phyloP scores from a whole-genome alignment of 2,329 filamentous ascomycete species.

The Tolypocladium pustulatum region DNA sequence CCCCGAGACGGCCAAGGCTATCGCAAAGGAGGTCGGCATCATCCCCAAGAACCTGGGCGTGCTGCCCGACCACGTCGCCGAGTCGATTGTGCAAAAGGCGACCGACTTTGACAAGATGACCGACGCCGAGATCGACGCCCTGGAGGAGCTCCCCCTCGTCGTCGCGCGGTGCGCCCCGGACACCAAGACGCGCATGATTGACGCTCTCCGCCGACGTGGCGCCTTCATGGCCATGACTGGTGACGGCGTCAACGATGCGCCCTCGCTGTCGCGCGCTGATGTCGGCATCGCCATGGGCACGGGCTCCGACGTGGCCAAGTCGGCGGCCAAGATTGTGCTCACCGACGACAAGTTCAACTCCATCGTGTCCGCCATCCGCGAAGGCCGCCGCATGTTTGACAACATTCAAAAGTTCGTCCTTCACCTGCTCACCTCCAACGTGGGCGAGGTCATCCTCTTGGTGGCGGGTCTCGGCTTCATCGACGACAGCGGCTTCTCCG shows the following conservation, averaged over 20 bases:
- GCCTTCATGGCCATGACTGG: constrained; percentile 81
- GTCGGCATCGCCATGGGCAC: constrained; percentile 89
- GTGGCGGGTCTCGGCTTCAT: constrained; percentile 77
- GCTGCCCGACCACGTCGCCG: constrained; percentile 51
- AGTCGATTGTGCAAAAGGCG: constrained; percentile 63
- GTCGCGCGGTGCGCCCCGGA: constrained; percentile 76
- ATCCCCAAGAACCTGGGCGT: constrained; percentile 52
- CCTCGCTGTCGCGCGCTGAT: constrained; percentile 69
- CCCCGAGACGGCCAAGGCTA: constrained; percentile 66
- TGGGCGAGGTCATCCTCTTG: constrained; percentile 72
- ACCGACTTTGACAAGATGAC: constrained; percentile 68
- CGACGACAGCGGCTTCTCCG: constrained; percentile 58
- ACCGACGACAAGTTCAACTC: constrained; percentile 85
- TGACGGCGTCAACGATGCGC: constrained; percentile 80
- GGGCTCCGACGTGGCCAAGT: constrained; percentile 78
- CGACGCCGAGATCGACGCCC: constrained; percentile 63
- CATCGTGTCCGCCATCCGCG: constrained; percentile 72
- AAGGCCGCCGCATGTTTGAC: constrained; percentile 77
- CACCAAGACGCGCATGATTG: constrained; percentile 87
- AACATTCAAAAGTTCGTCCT: constrained; percentile 85
- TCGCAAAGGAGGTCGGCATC: constrained; percentile 70
- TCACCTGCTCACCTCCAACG: constrained; percentile 69
- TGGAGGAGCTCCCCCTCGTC: constrained; percentile 68
- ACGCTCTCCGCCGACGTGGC: constrained; percentile 67
- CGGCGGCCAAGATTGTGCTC: constrained; percentile 70